These are phyloP conservation scores for Lolium multiflorum DNA, from an alignment of 176 grass and related monocot species.

Conservation along the genomic window DNA sequence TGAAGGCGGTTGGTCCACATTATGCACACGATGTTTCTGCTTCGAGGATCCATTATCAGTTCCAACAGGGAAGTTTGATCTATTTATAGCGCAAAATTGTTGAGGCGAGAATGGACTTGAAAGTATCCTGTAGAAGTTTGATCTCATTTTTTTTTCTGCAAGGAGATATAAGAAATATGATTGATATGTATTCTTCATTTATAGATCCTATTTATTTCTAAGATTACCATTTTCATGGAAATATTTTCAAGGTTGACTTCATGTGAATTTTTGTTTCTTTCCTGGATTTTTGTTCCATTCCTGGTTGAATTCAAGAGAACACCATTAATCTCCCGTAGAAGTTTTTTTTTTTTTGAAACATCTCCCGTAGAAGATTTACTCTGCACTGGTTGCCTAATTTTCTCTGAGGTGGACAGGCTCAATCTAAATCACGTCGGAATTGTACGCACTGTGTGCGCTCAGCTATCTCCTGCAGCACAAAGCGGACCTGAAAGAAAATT, in stretches of 20 bases:
- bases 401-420: no score
- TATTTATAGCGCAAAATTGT: neutral
- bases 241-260: neutral
- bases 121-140: neutral
- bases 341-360: no score
- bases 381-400: no score
- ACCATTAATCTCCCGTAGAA: no score
- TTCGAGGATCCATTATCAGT: neutral
- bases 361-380: no score
- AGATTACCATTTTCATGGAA: neutral
- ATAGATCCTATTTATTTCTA: neutral
- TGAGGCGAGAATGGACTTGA: neutral
- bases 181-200: neutral
- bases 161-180: neutral
- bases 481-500: no score
- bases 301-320: neutral
- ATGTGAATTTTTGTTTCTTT: neutral
- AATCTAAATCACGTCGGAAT: no score
- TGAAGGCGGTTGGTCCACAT: neutral
- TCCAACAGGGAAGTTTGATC: neutral
- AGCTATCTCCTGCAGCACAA: no score
- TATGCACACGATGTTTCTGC: neutral
- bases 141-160: neutral
- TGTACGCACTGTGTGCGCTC: no score
- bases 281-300: neutral